These are phyloP conservation scores for Lithocarpus polystachyus DNA, from an alignment of 306 rosid genomes.

Conservation along the genomic window DNA sequence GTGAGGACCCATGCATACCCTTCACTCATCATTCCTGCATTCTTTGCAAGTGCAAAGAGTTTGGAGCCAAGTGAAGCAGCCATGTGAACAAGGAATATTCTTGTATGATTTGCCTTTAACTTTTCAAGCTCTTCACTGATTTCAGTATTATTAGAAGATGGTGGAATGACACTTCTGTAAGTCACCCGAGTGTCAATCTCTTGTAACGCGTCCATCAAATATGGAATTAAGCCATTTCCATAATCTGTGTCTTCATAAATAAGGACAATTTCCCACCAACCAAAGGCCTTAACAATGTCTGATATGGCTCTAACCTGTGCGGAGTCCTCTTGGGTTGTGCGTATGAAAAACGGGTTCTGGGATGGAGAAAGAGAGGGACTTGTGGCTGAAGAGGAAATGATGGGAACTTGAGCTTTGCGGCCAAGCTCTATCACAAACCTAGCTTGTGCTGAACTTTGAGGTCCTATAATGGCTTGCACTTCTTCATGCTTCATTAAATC, in stretches of 20 bases:
- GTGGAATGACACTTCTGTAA: slow-evolving; percentile 21
- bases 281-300: slow-evolving; percentile 23
- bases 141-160: not conserved
- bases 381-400: slow-evolving; percentile 29
- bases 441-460: slow-evolving; percentile 32
- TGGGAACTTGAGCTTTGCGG: slow-evolving; percentile 15
- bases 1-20: slow-evolving; percentile 28
- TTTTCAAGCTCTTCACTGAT: slow-evolving; percentile 18
- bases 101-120: slow-evolving; percentile 5
- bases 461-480: slow-evolving; percentile 32
- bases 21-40: slow-evolving; percentile 19
- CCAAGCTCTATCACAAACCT: slow-evolving; percentile 27
- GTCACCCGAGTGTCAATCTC: slow-evolving; percentile 9
- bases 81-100: slow-evolving; percentile 37
- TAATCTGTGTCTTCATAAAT: slow-evolving; percentile 38
- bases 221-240: slow-evolving; percentile 36
- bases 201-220: slow-evolving; percentile 25
- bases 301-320: slow-evolving; percentile 25
- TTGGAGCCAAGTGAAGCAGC: slow-evolving; percentile 2
- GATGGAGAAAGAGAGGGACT: slow-evolving; percentile 37
- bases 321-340: slow-evolving; percentile 27
- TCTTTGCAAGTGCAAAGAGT: slow-evolving; percentile 24
- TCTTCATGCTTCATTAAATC: slow-evolving; percentile 21
- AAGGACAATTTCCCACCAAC: slow-evolving; percentile 31
- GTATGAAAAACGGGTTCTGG: slow-evolving; percentile 25